Base-by-base conservation (phyloP, 1,284 basidiomycete species). In the Ganoderma lucidum region DNA sequence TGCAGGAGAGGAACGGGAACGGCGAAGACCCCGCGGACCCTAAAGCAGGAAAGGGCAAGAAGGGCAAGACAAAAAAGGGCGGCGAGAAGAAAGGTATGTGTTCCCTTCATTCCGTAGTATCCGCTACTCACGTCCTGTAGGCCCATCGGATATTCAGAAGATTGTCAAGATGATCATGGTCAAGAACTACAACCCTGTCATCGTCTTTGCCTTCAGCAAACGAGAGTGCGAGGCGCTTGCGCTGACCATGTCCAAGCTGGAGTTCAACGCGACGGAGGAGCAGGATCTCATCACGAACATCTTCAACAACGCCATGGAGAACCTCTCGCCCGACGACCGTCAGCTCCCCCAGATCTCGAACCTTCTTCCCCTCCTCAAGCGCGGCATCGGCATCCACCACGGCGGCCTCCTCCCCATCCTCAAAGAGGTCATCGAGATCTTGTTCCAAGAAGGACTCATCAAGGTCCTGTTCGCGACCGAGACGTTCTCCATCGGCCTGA, bases 381-480 rank as follows among this genome's bases (percentile, higher is more conserved):
- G 98, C 71, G 98, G 98, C 55, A 97, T 98, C 75, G 98, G 98
- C 70, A 97, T 99, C 78, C 98, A 99, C 85, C 98, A 99, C 78
- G 97, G 98, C 66, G 98, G 98, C 68, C 88, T 99, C 30, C 87
- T 99, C 9, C 98, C 98, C 2, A 98, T 99, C 73, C 87, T 99
- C 65, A 99, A 99, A 80, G 98, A 99, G 80, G 97, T 99, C 63
- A 99, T 99, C 80, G 98, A 99, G 82, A 98, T 99, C 73, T 87
- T 99, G 42, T 99, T 99, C 86, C 97, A 99, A 79, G 98, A 99
- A 78, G 97, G 98, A n/a, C 86, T 99, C 65, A 96, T 99, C 85
- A 99, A 99, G 81, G 96, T 97, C 30, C 89, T 99, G 48, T 99
- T 99, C 77, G 98, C 98, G 2, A 99, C 98, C 0, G 98, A 99